Percentiles rank a stretch among this genome's conserved stretches.
These are phyloP conservation scores for Cyclotella choctawhatcheeana DNA, from an alignment of 108 stramenopile genomes.

Conservation along the genomic window DNA sequence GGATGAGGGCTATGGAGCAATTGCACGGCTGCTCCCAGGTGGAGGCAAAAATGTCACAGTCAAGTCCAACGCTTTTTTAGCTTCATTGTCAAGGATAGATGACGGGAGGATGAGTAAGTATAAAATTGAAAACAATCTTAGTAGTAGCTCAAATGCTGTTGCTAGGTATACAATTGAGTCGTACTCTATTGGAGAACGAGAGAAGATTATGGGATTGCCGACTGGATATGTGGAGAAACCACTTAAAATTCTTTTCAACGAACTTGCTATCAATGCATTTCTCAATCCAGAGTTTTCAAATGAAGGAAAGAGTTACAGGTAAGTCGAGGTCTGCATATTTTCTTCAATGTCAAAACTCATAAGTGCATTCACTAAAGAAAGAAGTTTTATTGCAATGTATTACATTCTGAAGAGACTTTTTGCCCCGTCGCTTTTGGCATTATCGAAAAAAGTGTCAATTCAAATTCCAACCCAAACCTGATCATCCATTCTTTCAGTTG, in stretches of 20 bases:
- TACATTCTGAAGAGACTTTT: background rate
- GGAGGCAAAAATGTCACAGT: background rate
- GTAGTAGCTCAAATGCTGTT: background rate
- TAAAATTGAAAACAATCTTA: conserved; percentile 2
- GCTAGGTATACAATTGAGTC: background rate
- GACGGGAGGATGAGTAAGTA: conserved; percentile 14
- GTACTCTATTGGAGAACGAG: conserved; percentile 31
- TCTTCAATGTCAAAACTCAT: no score
- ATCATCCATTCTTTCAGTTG: conserved; percentile 36
- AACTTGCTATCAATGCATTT: conserved; percentile 20
- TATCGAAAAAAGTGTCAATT: conserved; percentile 24
- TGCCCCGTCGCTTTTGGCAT: conserved; percentile 21
- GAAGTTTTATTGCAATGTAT: no score
- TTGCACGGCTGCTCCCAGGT: conserved; percentile 13
- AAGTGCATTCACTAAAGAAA: no score
- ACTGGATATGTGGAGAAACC: conserved; percentile 19
- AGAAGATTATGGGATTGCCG: conserved; percentile 41
- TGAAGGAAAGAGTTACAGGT: no score
- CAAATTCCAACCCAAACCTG: conserved; percentile 4
- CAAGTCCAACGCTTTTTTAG: conserved; percentile 38
- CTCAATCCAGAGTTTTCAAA: conserved; percentile 33
- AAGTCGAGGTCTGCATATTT: no score
- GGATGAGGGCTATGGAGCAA: conserved; percentile 22
- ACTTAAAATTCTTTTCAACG: background rate
- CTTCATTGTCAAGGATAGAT: conserved; percentile 28